phyloP scores from a whole-genome alignment of 768 basidiomycete species.

The Glaciozyma martinii region DNA sequence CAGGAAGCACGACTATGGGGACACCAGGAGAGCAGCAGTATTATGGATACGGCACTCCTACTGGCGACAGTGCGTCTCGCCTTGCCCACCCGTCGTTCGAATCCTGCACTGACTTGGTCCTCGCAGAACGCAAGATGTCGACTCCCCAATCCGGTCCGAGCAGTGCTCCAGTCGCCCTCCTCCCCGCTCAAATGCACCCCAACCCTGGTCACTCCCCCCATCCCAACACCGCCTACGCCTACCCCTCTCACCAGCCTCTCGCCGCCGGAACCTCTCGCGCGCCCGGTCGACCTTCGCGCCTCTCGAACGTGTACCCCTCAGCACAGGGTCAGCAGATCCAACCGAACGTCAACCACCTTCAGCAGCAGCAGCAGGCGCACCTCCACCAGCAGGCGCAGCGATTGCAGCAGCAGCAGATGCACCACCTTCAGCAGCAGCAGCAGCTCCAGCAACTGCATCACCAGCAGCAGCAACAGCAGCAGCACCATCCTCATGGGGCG shows the following conservation, averaged over 20 bases:
- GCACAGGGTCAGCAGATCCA: neutral
- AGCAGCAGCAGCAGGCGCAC: conserved; percentile 14
- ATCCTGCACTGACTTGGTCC: neutral
- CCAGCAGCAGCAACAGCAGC: conserved; percentile 7
- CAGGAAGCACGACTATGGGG: neutral
- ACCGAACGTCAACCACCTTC: conserved; percentile 20
- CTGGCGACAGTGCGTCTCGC: conserved; percentile 8
- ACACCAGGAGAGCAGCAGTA: neutral
- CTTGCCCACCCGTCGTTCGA: neutral
- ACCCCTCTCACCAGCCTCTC: conserved; percentile 1
- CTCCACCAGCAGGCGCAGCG: neutral
- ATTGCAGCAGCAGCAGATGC: neutral
- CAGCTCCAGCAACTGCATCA: conserved; percentile 2
- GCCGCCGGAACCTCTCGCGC: conserved; percentile 2
- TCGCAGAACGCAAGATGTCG: conserved; percentile 14
- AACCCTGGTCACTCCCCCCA: neutral
- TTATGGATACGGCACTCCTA: neutral
- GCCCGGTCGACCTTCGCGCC: conserved; percentile 16
- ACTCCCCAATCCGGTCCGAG: neutral
- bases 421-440: neutral
- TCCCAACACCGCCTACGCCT: neutral
- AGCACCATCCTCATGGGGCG: neutral
- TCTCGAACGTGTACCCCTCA: conserved; percentile 20
- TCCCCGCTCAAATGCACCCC: conserved; percentile 19
- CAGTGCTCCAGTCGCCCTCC: conserved; percentile 10